Evolutionary conservation across 2,329 filamentous ascomycete species (phyloP).

Genomic region (Berkeleyomyces rouxiae): DNA sequence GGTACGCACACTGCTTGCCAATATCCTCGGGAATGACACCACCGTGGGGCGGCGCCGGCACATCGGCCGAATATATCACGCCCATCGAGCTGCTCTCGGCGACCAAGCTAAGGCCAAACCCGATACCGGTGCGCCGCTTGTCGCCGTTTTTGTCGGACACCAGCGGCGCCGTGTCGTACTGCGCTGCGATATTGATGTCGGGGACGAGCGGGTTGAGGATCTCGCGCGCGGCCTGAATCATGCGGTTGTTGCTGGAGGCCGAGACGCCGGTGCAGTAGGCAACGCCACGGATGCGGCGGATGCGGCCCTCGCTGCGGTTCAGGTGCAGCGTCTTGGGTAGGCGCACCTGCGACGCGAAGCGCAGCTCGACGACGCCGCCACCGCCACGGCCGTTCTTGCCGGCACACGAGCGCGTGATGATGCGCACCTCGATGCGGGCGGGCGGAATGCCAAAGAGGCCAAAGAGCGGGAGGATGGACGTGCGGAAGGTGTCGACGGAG

Average conservation of each 20-base stretch:
- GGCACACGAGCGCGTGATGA: slow-evolving; percentile 64
- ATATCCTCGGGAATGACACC: slow-evolving; percentile 81
- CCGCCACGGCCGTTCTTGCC: slow-evolving; percentile 62
- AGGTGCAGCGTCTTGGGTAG: slow-evolving; percentile 89
- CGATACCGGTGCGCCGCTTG: slow-evolving; percentile 60
- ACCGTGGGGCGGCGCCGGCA: slow-evolving; percentile 56
- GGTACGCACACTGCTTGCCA: slow-evolving; percentile 72
- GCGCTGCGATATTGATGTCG: slow-evolving; percentile 79
- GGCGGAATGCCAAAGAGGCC: slow-evolving; percentile 71
- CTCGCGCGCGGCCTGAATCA: slow-evolving; percentile 81
- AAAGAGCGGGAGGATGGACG: slow-evolving; percentile 78
- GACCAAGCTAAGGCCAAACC: slow-evolving; percentile 79
- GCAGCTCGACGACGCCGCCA: slow-evolving; percentile 79
- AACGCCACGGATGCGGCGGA: slow-evolving; percentile 81
- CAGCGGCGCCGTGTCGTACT: slow-evolving; percentile 52
- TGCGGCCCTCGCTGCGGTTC: slow-evolving; percentile 60
- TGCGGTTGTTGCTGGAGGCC: slow-evolving; percentile 80
- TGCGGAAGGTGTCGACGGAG: slow-evolving; percentile 83
- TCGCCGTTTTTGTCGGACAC: slow-evolving; percentile 33
- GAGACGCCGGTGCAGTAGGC: slow-evolving; percentile 87
- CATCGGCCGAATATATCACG: slow-evolving; percentile 76
- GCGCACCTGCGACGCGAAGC: slow-evolving; percentile 85
- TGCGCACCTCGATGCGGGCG: slow-evolving; percentile 68
- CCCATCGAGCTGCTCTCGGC: slow-evolving; percentile 75
- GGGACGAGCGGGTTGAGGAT: slow-evolving; percentile 72